phyloP scores from a whole-genome alignment of 345 rosid genomes.

The Isatis tinctoria region DNA sequence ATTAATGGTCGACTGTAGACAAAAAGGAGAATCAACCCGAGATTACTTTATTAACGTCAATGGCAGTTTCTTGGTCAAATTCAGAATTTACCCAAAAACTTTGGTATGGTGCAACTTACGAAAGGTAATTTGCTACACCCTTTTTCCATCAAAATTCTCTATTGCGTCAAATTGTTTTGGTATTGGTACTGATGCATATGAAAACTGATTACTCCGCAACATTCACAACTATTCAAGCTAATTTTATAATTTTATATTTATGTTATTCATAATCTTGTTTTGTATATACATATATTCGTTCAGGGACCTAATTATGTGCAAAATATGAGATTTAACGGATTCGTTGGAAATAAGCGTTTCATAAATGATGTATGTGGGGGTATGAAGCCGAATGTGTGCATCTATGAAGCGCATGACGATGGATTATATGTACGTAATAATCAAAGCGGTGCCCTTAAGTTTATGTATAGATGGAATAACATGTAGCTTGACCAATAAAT shows the following conservation, averaged over 20 bases:
- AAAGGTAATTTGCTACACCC: not conserved
- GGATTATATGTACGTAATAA: not conserved
- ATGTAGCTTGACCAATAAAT: not conserved
- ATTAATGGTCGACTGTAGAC: not conserved
- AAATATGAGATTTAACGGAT: not conserved
- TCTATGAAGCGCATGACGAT: not conserved
- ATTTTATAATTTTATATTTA: not conserved
- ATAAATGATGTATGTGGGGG: constrained; percentile 1
- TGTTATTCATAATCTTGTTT: not conserved
- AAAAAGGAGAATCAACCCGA: not conserved
- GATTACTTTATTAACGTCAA: not conserved
- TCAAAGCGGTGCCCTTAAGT: not conserved
- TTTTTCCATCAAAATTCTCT: not conserved
- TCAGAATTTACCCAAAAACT: not conserved
- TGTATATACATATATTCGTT: too few relatives aligned
- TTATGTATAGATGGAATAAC: constrained; percentile 9
- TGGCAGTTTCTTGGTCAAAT: rapidly evolving
- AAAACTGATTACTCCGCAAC: not conserved
- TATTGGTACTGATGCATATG: not conserved
- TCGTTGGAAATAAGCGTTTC: not conserved
- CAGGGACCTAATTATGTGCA: not conserved
- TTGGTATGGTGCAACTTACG: constrained; percentile 13
- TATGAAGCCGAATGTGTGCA: not conserved
- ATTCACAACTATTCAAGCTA: not conserved
- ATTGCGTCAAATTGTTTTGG: not conserved